A percentile compares a stretch with the other conserved stretches of the same genome.
Conservation (phyloP, 345 rosid species). For the Abelmoschus esculentus region DNA sequence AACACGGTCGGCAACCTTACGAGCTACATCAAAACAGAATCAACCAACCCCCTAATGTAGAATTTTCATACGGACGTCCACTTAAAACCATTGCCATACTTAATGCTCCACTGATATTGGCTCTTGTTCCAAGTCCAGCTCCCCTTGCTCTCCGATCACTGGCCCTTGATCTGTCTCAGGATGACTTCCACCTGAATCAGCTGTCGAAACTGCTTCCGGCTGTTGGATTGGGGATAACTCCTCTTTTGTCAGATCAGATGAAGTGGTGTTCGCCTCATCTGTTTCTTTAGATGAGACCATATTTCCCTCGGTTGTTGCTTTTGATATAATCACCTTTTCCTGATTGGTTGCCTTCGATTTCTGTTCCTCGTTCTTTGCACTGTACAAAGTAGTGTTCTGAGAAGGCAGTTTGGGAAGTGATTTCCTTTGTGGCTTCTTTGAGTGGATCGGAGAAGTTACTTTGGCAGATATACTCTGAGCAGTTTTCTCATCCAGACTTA, state of each 20-base stretch:
- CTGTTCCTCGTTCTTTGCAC: neutral
- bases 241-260: neutral
- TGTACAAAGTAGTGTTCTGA: neutral
- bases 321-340: neutral
- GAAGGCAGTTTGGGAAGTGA: slow-evolving; percentile 6
- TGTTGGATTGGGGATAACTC: neutral
- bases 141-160: neutral
- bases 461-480: neutral
- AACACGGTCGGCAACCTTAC: neutral
- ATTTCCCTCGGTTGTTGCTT: neutral
- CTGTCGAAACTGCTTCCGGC: neutral
- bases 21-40: too few species aligned
- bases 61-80: too few species aligned
- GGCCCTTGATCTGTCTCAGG: neutral
- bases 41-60: too few species aligned
- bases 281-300: neutral
- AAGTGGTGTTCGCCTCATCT: neutral
- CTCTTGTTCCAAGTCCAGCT: neutral
- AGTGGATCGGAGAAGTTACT: neutral
- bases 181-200: neutral
- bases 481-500: neutral
- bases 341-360: neutral
- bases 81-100: neutral
- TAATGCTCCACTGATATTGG: neutral
- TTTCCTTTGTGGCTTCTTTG: neutral